Evolutionary conservation across 495 filamentous ascomycete genomes (phyloP).

Genomic region (Niebla homalea): DNA sequence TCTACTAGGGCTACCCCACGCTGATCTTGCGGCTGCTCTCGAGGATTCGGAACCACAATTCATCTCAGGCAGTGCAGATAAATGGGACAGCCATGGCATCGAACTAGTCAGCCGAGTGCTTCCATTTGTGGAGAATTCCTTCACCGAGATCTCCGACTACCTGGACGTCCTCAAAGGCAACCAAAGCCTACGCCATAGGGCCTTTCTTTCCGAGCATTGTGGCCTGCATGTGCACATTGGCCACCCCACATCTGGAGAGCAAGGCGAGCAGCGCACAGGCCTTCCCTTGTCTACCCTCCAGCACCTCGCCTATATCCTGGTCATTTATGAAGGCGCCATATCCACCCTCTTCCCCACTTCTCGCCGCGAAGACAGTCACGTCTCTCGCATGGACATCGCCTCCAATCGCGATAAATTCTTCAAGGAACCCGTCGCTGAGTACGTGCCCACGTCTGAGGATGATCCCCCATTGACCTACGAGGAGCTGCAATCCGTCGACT

Average conservation of each 20-base stretch:
- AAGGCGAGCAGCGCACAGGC: background rate
- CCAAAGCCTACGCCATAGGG: background rate
- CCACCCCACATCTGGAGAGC: constrained; percentile 1
- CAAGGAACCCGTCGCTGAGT: background rate
- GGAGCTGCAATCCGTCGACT: background rate
- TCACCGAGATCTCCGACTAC: constrained; percentile 7
- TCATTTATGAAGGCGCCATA: constrained; percentile 14
- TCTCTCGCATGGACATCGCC: background rate
- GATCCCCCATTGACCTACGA: background rate
- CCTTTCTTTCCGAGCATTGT: constrained; percentile 7
- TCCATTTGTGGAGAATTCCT: background rate
- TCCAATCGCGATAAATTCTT: constrained; percentile 3
- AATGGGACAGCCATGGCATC: constrained; percentile 16
- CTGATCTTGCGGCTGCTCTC: background rate
- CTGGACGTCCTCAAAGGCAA: constrained; percentile 1
- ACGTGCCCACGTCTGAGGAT: background rate
- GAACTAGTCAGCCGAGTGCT: constrained; percentile 16
- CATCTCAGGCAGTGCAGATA: too few relatives aligned
- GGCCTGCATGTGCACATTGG: constrained; percentile 19
- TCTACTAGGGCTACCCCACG: constrained; percentile 1
- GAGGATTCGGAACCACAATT: background rate
- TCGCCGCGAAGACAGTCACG: constrained; percentile 3
- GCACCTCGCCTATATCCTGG: constrained; percentile 16
- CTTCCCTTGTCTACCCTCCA: constrained; percentile 13
- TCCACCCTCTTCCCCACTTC: constrained; percentile 2